Evolutionary conservation across 2,329 filamentous ascomycete species (phyloP).

Genomic region (Cladophialophora immunda): DNA sequence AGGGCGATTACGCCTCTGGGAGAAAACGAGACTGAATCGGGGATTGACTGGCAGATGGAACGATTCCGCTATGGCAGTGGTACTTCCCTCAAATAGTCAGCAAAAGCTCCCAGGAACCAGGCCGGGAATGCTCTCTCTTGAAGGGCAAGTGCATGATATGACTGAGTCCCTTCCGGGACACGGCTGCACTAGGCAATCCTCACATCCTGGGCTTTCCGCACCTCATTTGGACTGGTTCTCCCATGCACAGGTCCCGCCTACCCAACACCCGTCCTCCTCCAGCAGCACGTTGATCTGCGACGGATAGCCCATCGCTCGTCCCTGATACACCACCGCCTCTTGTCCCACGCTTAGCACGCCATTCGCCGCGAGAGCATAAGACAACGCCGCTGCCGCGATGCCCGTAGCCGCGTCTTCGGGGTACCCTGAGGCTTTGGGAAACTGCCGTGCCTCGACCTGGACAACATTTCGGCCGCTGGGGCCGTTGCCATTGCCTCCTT

Average conservation of each 20-base stretch:
- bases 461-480: not conserved
- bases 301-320: conserved; percentile 15
- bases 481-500: not conserved
- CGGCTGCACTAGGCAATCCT: not conserved
- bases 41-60: not conserved
- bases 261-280: conserved; percentile 58
- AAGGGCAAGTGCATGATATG: not conserved
- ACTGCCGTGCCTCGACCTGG: conserved; percentile 20
- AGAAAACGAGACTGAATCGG: not conserved
- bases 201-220: not conserved
- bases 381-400: conserved; percentile 17
- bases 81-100: not conserved
- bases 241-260: conserved; percentile 79
- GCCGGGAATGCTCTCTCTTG: not conserved
- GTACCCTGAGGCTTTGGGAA: conserved; percentile 20
- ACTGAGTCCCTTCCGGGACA: not conserved
- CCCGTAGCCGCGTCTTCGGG: conserved; percentile 22
- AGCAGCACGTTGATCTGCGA: conserved; percentile 15
- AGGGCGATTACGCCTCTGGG: not conserved
- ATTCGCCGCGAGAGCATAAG: not conserved
- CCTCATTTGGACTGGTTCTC: not conserved
- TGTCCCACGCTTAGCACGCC: not conserved
- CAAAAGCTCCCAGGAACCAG: not conserved
- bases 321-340: conserved; percentile 13
- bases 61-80: not conserved